phyloP scores from a whole-genome alignment of 306 rosid genomes.

The peach (Prunus persica) region DNA sequence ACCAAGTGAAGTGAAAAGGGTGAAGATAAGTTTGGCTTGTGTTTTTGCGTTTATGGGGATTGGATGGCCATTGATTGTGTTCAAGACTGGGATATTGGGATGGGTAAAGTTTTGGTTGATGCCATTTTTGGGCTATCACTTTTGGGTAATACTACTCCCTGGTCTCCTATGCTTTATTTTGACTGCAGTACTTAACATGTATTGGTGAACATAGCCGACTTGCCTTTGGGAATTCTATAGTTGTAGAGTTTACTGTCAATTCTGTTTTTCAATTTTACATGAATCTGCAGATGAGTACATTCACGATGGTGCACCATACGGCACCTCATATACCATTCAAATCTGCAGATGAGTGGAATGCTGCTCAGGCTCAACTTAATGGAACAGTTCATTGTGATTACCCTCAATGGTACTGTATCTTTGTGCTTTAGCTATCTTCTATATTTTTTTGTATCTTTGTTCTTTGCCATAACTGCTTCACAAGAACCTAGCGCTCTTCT shows the following conservation, averaged over 20 bases:
- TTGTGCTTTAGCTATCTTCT: conserved; percentile 16
- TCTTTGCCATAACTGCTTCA: neutral
- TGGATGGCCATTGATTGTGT: conserved; percentile 93
- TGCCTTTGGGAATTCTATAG: neutral
- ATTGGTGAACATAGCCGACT: neutral
- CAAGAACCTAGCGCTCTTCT: neutral
- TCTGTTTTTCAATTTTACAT: conserved; percentile 11
- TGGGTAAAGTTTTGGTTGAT: conserved; percentile 98
- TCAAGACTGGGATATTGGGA: conserved; percentile 83
- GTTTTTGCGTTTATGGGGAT: conserved; percentile 83
- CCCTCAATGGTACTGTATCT: conserved; percentile 70
- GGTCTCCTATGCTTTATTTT: neutral
- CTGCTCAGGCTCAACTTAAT: conserved; percentile 88
- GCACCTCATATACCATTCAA: conserved; percentile 97
- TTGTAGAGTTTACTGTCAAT: neutral
- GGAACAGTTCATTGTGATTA: conserved; percentile 98
- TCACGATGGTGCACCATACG: conserved; percentile 98
- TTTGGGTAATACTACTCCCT: conserved; percentile 70
- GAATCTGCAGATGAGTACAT: conserved; percentile 77
- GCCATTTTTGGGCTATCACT: conserved; percentile 99
- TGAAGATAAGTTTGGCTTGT: conserved; percentile 90
- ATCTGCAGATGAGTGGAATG: conserved; percentile 85
- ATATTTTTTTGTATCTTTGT: conserved; percentile 20
- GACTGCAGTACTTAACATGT: neutral
- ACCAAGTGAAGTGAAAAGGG: conserved; percentile 78